Percentiles rank a stretch among this genome's conserved stretches.
phyloP scores from a whole-genome alignment of 2,329 filamentous ascomycete genomes.

The Endocalyx cinctus region DNA sequence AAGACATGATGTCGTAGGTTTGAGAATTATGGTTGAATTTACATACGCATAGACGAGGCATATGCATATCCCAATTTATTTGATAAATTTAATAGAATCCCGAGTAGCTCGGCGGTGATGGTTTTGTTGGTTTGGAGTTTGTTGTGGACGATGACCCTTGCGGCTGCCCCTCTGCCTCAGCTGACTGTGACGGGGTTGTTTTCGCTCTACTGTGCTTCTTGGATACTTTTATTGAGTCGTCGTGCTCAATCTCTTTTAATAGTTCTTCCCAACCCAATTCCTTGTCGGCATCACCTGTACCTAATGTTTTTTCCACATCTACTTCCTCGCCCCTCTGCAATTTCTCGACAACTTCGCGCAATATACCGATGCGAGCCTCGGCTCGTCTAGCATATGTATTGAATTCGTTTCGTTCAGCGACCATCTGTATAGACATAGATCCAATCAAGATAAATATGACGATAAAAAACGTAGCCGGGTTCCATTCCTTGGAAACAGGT shows the following conservation, averaged over 20 bases:
- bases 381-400: constrained; percentile 68
- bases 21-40: constrained; percentile 9
- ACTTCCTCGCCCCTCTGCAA: constrained; percentile 71
- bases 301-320: constrained; percentile 77
- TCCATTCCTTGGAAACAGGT: constrained; percentile 61
- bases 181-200: too few species aligned
- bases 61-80: too few species aligned
- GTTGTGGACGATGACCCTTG: too few species aligned
- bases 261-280: constrained; percentile 88
- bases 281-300: constrained; percentile 67
- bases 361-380: constrained; percentile 69
- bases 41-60: too few species aligned
- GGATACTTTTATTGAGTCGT: constrained; percentile 49
- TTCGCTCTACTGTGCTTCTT: constrained; percentile 39
- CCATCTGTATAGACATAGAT: constrained; percentile 91
- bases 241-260: constrained; percentile 61
- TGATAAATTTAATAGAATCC: constrained; percentile 44
- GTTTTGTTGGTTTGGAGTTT: constrained; percentile 17
- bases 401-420: constrained; percentile 73
- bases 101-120: constrained; percentile 30
- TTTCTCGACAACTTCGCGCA: constrained; percentile 71
- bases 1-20: constrained; percentile 54
- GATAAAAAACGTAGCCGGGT: constrained; percentile 78
- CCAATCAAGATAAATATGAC: constrained; percentile 82
- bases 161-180: too few species aligned